Evolutionary conservation across 768 basidiomycete species (phyloP).

Genomic region (Dacryopinax spathularia): DNA sequence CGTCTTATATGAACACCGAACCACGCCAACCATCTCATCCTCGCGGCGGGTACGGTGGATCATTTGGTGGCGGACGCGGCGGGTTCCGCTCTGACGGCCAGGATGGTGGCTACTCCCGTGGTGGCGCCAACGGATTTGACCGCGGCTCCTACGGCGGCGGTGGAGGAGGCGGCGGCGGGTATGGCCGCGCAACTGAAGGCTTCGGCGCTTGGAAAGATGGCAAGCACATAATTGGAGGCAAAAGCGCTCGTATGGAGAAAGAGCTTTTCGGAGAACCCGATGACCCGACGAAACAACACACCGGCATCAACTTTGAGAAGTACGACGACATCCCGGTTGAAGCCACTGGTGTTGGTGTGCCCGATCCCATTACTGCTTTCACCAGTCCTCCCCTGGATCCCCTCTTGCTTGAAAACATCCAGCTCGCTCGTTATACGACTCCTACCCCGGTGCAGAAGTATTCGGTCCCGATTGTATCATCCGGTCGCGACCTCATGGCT

Average conservation of each 20-base stretch:
- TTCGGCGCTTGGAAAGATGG: constrained; percentile 79
- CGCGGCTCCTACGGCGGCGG: constrained; percentile 3
- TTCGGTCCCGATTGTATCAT: constrained; percentile 94
- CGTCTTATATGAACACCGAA: not conserved
- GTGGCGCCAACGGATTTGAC: constrained; percentile 30
- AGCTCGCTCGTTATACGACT: constrained; percentile 78
- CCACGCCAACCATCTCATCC: constrained; percentile 2
- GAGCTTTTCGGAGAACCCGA: constrained; percentile 84
- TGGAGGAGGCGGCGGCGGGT: constrained; percentile 9
- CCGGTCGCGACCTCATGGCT: constrained; percentile 72
- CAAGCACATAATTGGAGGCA: constrained; percentile 65
- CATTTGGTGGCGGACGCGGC: not conserved
- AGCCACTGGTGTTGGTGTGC: constrained; percentile 93
- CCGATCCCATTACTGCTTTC: constrained; percentile 81
- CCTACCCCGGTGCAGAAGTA: constrained; percentile 99
- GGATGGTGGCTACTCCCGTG: constrained; percentile 63
- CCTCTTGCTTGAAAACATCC: constrained; percentile 89
- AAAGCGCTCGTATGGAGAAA: constrained; percentile 82
- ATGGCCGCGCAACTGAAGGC: constrained; percentile 25
- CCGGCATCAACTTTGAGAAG: constrained; percentile 99
- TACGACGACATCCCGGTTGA: constrained; percentile 99
- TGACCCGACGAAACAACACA: constrained; percentile 79
- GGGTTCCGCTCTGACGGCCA: constrained; percentile 25
- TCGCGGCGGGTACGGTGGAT: constrained; percentile 2
- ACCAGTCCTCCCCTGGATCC: constrained; percentile 80